phyloP scores from a whole-genome alignment of 2,329 filamentous ascomycete species.

The Pseudogymnoascus pannorum region DNA sequence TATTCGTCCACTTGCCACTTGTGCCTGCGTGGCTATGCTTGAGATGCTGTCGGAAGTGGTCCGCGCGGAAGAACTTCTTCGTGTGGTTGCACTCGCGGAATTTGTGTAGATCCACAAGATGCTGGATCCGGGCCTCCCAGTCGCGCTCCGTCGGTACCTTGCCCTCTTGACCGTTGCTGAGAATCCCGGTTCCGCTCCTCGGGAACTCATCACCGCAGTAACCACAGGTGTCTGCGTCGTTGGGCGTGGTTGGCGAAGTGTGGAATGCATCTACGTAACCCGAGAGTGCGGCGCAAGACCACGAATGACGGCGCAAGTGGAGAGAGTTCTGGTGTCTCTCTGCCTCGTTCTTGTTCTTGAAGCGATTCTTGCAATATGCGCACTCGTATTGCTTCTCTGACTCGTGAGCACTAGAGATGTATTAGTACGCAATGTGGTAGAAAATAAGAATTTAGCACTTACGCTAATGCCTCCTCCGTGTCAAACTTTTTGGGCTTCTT shows the following conservation, averaged over 20 bases:
- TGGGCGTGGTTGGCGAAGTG: conserved; percentile 60
- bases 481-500: conserved; percentile 98
- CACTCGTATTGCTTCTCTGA: conserved; percentile 96
- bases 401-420: conserved; percentile 62
- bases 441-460: conserved; percentile 32
- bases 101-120: conserved; percentile 88
- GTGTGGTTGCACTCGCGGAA: conserved; percentile 96
- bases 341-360: conserved; percentile 98
- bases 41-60: conserved; percentile 95
- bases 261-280: conserved; percentile 80
- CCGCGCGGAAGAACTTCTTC: conserved; percentile 96
- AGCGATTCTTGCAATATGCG: conserved; percentile 84
- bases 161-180: conserved; percentile 28
- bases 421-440: conserved; percentile 20
- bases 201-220: conserved; percentile 91
- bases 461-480: conserved; percentile 75
- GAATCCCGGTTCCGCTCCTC: conserved; percentile 36
- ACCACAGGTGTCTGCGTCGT: conserved; percentile 73
- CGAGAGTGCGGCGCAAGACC: conserved; percentile 86
- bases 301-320: conserved; percentile 85
- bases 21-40: conserved; percentile 96
- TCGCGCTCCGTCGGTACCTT: conserved; percentile 65
- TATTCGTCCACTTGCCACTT: conserved; percentile 98
- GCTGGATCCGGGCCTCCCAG: conserved; percentile 79
- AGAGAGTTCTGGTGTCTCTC: conserved; percentile 94